Conservation (phyloP, 2,329 filamentous ascomycete species). For the Cordyceps cateniannulata region DNA sequence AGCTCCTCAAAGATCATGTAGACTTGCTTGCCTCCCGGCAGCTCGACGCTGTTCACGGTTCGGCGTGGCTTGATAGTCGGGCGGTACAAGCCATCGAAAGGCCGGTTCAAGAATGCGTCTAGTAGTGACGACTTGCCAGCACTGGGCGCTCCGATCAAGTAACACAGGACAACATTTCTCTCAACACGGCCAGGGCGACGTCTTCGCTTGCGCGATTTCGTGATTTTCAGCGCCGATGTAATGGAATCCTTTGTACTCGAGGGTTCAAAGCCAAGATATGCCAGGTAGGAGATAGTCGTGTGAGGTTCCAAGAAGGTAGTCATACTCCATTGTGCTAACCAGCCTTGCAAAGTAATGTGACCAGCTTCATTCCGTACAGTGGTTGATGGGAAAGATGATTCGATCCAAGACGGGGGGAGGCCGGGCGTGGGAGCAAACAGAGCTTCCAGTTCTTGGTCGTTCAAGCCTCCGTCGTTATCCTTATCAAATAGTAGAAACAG, state of each 20-base stretch:
- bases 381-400: conserved; percentile 84
- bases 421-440: conserved; percentile 92
- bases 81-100: conserved; percentile 76
- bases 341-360: conserved; percentile 91
- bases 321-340: conserved; percentile 99
- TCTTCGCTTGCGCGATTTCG: conserved; percentile 81
- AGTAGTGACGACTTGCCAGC: conserved; percentile 89
- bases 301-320: conserved; percentile 95
- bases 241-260: conserved; percentile 68
- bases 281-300: conserved; percentile 90
- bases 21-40: conserved; percentile 92
- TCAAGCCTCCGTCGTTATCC: conserved; percentile 93
- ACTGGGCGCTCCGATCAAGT: conserved; percentile 77
- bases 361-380: conserved; percentile 94
- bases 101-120: conserved; percentile 83
- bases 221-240: conserved; percentile 82
- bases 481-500: conserved; percentile 93
- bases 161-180: conserved; percentile 89
- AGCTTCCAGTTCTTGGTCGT: conserved; percentile 74
- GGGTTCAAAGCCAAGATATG: conserved; percentile 91
- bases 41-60: conserved; percentile 92
- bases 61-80: conserved; percentile 93
- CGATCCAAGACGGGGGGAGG: conserved; percentile 77
- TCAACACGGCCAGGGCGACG: conserved; percentile 79
- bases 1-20: conserved; percentile 95